A percentile compares a stretch with the other conserved stretches of the same genome.
These are phyloP conservation scores for Fraxinus floribunda DNA, from an alignment of 305 asterid genomes.

Conservation along the genomic window DNA sequence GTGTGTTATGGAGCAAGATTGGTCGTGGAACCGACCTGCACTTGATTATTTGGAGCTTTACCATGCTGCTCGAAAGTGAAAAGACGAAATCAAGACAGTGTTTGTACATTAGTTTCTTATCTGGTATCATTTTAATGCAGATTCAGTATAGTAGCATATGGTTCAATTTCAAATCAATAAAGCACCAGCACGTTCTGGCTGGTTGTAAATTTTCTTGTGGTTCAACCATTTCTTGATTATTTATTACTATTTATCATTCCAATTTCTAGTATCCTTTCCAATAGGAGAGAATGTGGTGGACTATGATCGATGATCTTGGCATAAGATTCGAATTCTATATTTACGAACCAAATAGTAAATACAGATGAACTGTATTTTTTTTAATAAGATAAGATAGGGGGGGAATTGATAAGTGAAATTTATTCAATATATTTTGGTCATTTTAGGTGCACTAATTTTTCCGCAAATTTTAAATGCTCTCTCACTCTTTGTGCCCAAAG, in stretches of 20 bases:
- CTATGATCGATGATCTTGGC: background rate
- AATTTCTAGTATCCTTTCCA: background rate
- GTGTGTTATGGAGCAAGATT: constrained; percentile 95
- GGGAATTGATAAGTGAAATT: constrained; percentile 6
- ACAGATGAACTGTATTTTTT: background rate
- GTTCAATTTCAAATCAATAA: background rate
- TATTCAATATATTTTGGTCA: background rate
- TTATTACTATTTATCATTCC: background rate
- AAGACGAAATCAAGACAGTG: background rate
- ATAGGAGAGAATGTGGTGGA: background rate
- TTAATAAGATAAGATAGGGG: background rate
- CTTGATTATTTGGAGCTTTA: constrained; percentile 97
- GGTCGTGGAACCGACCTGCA: constrained; percentile 99
- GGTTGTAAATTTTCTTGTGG: constrained; percentile 11
- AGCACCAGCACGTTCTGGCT: background rate
- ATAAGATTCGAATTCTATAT: background rate
- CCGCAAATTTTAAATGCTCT: constrained; percentile 17
- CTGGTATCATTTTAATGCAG: constrained; percentile 13
- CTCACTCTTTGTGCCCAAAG: constrained; percentile 28
- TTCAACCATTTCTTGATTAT: constrained; percentile 15
- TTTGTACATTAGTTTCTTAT: constrained; percentile 46
- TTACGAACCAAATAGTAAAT: background rate
- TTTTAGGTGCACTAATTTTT: background rate
- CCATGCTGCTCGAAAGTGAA: constrained; percentile 80
- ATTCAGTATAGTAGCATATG: background rate